Evolutionary conservation across 306 rosid species (phyloP), one percentile per base, ranked within the genome.

Genomic region (Boehmeria nivea): DNA sequence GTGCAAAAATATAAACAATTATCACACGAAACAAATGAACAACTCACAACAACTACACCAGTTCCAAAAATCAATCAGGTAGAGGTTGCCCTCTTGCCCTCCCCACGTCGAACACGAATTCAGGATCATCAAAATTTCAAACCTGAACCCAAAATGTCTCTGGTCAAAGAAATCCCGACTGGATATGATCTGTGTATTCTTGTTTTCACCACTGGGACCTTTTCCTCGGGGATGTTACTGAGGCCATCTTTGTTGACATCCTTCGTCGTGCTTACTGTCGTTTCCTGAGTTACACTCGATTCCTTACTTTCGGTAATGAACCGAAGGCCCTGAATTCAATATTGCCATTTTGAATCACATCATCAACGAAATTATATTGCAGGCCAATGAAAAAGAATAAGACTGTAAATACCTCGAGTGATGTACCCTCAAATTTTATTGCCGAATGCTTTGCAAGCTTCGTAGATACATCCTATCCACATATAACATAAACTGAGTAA

Each of bases 121-220:
- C 4, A 13, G 24, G 16, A 13, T 0, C 8, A 3, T 33, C 16
- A 48, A 45, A 57, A 12, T 48, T 45, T 65, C 56, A 39, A 8
- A 23, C 40, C 54, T 3, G 55, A 76, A 36, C 69, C 71, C 25
- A 42, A 37, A 37, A 69, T 22, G 46, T 46, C 73, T 34, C 31
- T 33, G 44, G 68, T 46, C 54, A 65, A 59, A 33, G 77, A 66
- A 50, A 80, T 69, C 54, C 79, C 79, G 27, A 76, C 64, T 8
- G 77, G 79, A 51, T 65, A 80, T 19, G 76, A 65, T 58, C 82
- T 59, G 54, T 72, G 85, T 57, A 80, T 54, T 72, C 79, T 80
- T 51, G 66, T 65, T 54, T 45, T 66, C 27, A 22, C 15, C 24
- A 10, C 24, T 6, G 57, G 25, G 43, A 58, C 57, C 28, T 76